Base-by-base conservation (phyloP, 2,329 filamentous ascomycete genomes). In the Helminthosporium solani region DNA sequence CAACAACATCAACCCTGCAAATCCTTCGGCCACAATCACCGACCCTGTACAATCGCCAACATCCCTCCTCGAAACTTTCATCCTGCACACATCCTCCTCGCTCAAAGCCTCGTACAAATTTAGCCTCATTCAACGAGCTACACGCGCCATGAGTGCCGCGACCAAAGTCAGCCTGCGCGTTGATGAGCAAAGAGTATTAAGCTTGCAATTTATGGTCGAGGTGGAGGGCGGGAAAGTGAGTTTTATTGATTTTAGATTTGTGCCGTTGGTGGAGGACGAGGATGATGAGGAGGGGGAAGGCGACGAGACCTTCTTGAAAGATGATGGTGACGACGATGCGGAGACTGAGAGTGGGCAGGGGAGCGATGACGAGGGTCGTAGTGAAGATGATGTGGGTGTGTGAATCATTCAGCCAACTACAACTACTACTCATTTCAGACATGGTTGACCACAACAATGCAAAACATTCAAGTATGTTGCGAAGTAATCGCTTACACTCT, bases 181-280 rank as follows among this genome's bases (percentile, higher is more conserved):
- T 0, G 94, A 99, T 70, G 78, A 81, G 2, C 89, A 96, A 66
- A 92, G 94, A 0, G 92, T 99, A 23, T 71, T 99, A 54, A 96
- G 89, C 70, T 73, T 97, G 67, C 94, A 99, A 65, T 96, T 97
- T 62, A 94, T 99, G 87, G 86, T 99, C 14, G 90, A 96, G 65
- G 78, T 91, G 33, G 89, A 94, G 51, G 80, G 81, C 6, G 79
- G 81, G 19, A 71, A 71, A 20, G 76, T 84, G 31, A 88, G 84
- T 58, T 95, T 92, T 71, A 78, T 94, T 19, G 88, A 94, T 68
- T 95, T 92, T 68, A 78, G 87, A 16, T 89, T 94, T 64, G 85
- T 95, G 46, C 88, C 89, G 14, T 85, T 85, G 46, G 75, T 84
- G 44, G 79, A 81, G 18, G 80, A 87, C 33, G 84, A 83, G 21